Evolutionary conservation across 129 eudicot species (phyloP).

Genomic region (Gnaphalium uliginosum): DNA sequence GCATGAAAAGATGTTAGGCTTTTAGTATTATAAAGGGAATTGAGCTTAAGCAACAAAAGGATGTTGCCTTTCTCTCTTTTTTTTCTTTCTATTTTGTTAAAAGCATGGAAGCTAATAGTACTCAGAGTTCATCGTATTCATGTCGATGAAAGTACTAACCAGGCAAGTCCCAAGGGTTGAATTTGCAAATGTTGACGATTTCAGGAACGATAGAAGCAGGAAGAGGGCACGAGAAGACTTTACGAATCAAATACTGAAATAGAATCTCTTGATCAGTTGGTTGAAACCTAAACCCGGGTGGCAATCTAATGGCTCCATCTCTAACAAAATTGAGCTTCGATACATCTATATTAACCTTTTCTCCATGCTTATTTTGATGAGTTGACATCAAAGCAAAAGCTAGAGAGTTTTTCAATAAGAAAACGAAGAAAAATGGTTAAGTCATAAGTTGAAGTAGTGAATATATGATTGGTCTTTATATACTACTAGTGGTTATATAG

Average conservation of each 20-base stretch:
- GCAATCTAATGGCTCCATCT: constrained; percentile 63
- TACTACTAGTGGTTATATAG: constrained; percentile 29
- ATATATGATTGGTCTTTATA: constrained; percentile 29
- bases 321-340: constrained; percentile 63
- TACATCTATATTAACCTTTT: constrained; percentile 37
- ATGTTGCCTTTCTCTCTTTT: too few relatives aligned
- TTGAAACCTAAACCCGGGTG: constrained; percentile 89
- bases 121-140: background rate
- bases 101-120: background rate
- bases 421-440: constrained; percentile 25
- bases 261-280: constrained; percentile 92
- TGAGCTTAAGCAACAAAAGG: background rate
- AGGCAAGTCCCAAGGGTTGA: constrained; percentile 79
- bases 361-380: constrained; percentile 39
- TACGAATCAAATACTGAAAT: constrained; percentile 78
- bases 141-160: constrained; percentile 36
- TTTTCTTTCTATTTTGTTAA: background rate
- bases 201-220: constrained; percentile 89
- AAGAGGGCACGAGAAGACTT: constrained; percentile 61
- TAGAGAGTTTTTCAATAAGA: constrained; percentile 3
- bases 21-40: background rate
- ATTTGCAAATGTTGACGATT: constrained; percentile 44
- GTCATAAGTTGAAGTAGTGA: constrained; percentile 31
- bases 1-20: background rate
- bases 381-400: constrained; percentile 34